phyloP scores from a whole-genome alignment of 305 asterid genomes.

The Solanum hybrid region DNA sequence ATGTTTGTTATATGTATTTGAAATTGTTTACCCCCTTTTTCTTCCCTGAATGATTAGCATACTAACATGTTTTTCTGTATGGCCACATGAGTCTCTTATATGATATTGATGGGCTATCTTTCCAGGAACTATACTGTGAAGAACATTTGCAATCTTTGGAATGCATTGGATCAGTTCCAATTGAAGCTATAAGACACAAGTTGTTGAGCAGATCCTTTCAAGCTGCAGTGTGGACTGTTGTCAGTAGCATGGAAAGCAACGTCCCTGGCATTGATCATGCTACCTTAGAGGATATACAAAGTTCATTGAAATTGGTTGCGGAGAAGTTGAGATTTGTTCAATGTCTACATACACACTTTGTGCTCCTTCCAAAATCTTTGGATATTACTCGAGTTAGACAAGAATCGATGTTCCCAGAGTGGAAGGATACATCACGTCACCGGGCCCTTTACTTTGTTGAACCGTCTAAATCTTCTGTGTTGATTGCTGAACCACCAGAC shows the following conservation, averaged over 20 bases:
- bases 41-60: background rate
- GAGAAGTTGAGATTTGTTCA: conserved; percentile 65
- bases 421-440: conserved; percentile 50
- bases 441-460: conserved; percentile 73
- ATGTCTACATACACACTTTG: conserved; percentile 59
- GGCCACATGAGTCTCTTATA: conserved; percentile 11
- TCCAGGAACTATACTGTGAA: conserved; percentile 54
- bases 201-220: conserved; percentile 68
- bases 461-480: conserved; percentile 36
- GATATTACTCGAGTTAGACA: conserved; percentile 55
- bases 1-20: background rate
- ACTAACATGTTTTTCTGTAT: background rate
- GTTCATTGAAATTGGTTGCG: conserved; percentile 47
- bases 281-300: conserved; percentile 37
- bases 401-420: conserved; percentile 58
- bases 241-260: conserved; percentile 29
- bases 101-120: conserved; percentile 8
- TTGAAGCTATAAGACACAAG: conserved; percentile 47
- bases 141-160: conserved; percentile 53
- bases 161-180: conserved; percentile 49
- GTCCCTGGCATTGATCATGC: conserved; percentile 38
- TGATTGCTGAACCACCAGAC: conserved; percentile 78
- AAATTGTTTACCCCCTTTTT: background rate
- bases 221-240: conserved; percentile 61
- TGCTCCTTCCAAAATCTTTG: conserved; percentile 54